Evolutionary conservation across 352 stramenopile species (phyloP), one percentile per base, ranked within the genome.

Genomic region (Pseudoperonospora humuli): DNA sequence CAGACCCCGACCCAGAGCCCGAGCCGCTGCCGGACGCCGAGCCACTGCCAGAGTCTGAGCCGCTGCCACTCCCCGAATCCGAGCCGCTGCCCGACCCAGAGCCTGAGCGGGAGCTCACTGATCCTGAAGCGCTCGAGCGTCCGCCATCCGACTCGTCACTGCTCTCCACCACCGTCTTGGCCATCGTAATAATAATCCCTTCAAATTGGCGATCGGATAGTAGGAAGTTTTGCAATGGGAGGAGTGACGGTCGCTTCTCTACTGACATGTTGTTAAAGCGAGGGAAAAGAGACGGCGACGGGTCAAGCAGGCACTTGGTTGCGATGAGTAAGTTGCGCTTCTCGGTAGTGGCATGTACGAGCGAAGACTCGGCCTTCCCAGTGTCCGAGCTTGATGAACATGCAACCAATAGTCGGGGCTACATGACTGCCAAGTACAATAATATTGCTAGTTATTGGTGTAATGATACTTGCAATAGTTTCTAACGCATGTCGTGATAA

Each of bases 291-390:
- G 21, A 27, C 23, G 3, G 15, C 45, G 45, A 53, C 35, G 8
- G 11, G 15, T 47, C 17, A 43, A 27, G 13, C 20, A n/a, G n/a
- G n/a, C n/a, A n/a, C n/a, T n/a, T n/a, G n/a, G n/a, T n/a, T 9
- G 50, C 25, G 20, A 94, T 92, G 77, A 80, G 67, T 50, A 93
- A 91, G 60, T 62, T 96, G 35, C 79, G 73, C 34, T 95, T 93
- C 55, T 54, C 64, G 5, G 85, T 97, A 17, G 75, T 70, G 34
- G 69, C 84, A 36, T 95, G 71, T 46, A 93, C 86, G 19, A 86
- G 84, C 21, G 84, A 96, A 50, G 86, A 97, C 51, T 46, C 76
- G 34, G 70, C 75, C 29, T 96, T 88, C 43, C 84, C 84, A 13
- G 84, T 79, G 18, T 50, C 61, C 1, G 74, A 95, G 39, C 61